A percentile compares a stretch with the other conserved stretches of the same genome.
phyloP scores from a whole-genome alignment of 805 yeast species.

The Saturnispora diversa region DNA sequence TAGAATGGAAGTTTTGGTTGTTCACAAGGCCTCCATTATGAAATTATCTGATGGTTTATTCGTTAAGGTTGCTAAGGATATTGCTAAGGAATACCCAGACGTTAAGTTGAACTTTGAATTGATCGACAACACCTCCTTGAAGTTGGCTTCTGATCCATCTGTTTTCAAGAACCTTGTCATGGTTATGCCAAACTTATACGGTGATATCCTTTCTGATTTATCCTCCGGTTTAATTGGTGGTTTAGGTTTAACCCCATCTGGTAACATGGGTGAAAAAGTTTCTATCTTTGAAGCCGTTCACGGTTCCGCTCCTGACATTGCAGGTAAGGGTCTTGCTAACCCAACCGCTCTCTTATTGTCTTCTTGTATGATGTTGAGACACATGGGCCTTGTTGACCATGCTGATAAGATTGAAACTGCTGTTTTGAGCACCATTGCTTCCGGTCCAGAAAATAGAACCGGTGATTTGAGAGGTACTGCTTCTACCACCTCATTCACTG shows the following conservation, averaged over 20 bases:
- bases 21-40: conserved; percentile 98
- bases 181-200: conserved; percentile 99
- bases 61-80: conserved; percentile 82
- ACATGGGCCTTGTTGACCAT: conserved; percentile 79
- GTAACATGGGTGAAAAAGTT: conserved; percentile 97
- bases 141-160: conserved; percentile 81
- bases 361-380: conserved; percentile 98
- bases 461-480: conserved; percentile 94
- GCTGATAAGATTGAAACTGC: conserved; percentile 87
- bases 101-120: conserved; percentile 76
- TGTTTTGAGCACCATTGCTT: conserved; percentile 81
- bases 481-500: conserved; percentile 80
- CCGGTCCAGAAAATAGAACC: conserved; percentile 93
- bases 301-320: conserved; percentile 99
- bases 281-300: conserved; percentile 99
- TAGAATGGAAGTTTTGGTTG: conserved; percentile 85
- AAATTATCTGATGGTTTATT: conserved; percentile 96
- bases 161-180: conserved; percentile 79
- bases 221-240: conserved; percentile 98
- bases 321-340: conserved; percentile 97
- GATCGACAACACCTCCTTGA: conserved; percentile 91
- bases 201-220: conserved; percentile 97
- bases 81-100: conserved; percentile 88
- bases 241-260: conserved; percentile 96
- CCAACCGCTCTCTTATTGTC: conserved; percentile 96